Evolutionary conservation across 1,139 yeast genomes (phyloP).

Genomic region (Hyphopichia burtonii): DNA sequence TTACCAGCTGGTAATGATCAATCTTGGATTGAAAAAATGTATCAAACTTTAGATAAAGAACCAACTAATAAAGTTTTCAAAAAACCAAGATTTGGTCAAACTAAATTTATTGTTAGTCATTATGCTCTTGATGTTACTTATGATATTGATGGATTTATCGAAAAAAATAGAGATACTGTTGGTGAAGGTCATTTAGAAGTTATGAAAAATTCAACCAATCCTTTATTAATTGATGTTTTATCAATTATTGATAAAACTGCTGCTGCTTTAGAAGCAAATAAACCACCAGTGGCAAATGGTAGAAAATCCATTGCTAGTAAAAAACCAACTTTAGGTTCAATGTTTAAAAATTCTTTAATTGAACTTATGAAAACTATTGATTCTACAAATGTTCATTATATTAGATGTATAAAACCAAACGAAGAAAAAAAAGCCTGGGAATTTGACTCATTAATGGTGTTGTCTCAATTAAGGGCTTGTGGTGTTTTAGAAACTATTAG

Average conservation of each 20-base stretch:
- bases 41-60: constrained; percentile 77
- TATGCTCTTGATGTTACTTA: constrained; percentile 94
- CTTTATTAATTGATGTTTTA: constrained; percentile 61
- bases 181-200: constrained; percentile 94
- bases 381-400: constrained; percentile 93
- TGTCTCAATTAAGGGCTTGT: constrained; percentile 94
- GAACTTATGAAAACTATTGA: constrained; percentile 92
- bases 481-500: constrained; percentile 97
- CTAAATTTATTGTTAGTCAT: constrained; percentile 87
- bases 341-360: constrained; percentile 87
- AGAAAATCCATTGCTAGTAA: constrained; percentile 50
- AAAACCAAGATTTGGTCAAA: constrained; percentile 92
- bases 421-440: constrained; percentile 94
- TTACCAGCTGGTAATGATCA: constrained; percentile 93
- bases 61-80: constrained; percentile 80
- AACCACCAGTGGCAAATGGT: constrained; percentile 28
- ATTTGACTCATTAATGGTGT: constrained; percentile 92
- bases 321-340: constrained; percentile 93
- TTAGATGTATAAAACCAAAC: constrained; percentile 96
- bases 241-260: constrained; percentile 63
- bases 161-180: constrained; percentile 95
- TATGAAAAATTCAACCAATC: constrained; percentile 66
- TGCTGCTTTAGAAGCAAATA: constrained; percentile 50
- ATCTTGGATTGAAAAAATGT: constrained; percentile 88
- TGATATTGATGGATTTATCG: constrained; percentile 92